A percentile compares a stretch with the other conserved stretches of the same genome.
phyloP scores from a whole-genome alignment of 192 early-diverging fungal species.

The Coemansia sp. region DNA sequence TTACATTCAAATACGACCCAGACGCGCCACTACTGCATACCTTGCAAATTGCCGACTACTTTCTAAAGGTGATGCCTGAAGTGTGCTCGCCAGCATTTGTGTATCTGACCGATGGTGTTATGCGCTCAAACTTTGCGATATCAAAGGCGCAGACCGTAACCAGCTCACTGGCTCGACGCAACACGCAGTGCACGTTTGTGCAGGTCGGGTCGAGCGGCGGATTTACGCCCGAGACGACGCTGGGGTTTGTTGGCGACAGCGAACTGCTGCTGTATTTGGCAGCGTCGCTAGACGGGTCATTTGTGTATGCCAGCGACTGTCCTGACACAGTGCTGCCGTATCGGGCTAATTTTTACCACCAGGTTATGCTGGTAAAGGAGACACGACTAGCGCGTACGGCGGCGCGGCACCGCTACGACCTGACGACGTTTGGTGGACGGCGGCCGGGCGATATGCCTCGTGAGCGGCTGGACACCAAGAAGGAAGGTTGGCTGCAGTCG shows the following conservation, averaged over 20 bases:
- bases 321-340: conserved; percentile 36
- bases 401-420: conserved; percentile 39
- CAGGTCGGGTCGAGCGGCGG: conserved; percentile 69
- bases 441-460: conserved; percentile 56
- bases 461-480: conserved; percentile 42
- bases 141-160: conserved; percentile 56
- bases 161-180: conserved; percentile 54
- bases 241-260: conserved; percentile 76
- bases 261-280: conserved; percentile 72
- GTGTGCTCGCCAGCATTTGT: conserved; percentile 58
- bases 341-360: conserved; percentile 50
- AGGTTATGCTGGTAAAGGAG: conserved; percentile 49
- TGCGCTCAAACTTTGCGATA: conserved; percentile 68
- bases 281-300: conserved; percentile 64
- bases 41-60: conserved; percentile 55
- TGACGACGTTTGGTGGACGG: conserved; percentile 25
- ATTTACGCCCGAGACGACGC: conserved; percentile 66
- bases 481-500: conserved; percentile 16
- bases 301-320: conserved; percentile 71
- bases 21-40: conserved; percentile 50
- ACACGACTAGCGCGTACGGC: conserved; percentile 40
- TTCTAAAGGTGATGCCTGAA: conserved; percentile 51
- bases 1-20: conserved; percentile 38
- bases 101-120: conserved; percentile 71
- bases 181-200: conserved; percentile 66